Conservation (phyloP, 176 grass and related monocot species). For the Oryza brachyantha region DNA sequence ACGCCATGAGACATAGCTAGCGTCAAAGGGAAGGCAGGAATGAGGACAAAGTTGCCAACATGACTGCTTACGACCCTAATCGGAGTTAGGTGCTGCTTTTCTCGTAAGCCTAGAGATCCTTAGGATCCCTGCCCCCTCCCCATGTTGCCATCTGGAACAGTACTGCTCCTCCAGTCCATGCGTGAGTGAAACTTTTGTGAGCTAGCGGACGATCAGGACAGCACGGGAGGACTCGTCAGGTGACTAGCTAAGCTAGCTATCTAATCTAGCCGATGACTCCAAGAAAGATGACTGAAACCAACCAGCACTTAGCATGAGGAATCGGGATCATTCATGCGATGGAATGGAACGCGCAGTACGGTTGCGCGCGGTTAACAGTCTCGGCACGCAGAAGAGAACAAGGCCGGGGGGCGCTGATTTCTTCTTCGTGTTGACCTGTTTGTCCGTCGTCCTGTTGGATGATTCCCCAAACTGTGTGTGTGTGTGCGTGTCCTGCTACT, state of each 20-base stretch:
- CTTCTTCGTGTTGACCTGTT: background rate
- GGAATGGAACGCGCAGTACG: too few relatives aligned
- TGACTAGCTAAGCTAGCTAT: too few relatives aligned
- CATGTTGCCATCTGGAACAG: background rate
- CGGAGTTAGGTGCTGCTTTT: background rate
- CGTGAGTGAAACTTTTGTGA: too few relatives aligned
- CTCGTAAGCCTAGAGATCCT: slow-evolving; percentile 5
- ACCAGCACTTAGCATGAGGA: background rate
- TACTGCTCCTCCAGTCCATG: background rate
- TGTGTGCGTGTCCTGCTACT: too few relatives aligned
- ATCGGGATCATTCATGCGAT: background rate
- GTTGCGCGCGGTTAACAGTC: too few relatives aligned
- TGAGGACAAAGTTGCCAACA: background rate
- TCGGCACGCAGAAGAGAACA: background rate
- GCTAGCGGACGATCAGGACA: too few relatives aligned
- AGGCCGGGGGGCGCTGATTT: background rate
- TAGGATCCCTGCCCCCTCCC: background rate
- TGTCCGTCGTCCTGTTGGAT: background rate
- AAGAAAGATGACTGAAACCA: background rate
- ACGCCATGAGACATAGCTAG: background rate
- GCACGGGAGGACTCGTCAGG: background rate
- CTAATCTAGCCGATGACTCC: background rate
- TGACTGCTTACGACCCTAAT: slow-evolving; percentile 1
- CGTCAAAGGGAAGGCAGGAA: background rate
- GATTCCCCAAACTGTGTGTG: background rate